A percentile compares a stretch with the other conserved stretches of the same genome.
Evolutionary conservation across 2,329 filamentous ascomycete genomes (phyloP).

Genomic region (Neospermospora avenae): DNA sequence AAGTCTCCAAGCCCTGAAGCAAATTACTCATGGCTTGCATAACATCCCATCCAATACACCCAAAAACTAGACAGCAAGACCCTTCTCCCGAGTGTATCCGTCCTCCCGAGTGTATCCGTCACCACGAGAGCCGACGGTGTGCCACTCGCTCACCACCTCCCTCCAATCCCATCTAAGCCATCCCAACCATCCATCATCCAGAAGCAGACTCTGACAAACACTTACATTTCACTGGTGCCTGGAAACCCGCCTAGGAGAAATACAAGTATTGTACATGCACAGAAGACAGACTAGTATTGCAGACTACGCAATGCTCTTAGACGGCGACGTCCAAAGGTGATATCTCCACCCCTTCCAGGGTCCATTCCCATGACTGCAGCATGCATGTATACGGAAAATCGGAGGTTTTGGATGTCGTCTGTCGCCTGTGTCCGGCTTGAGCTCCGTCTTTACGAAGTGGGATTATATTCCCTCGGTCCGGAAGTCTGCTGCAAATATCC

Average conservation of each 20-base stretch:
- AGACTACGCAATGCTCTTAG: not conserved
- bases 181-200: not conserved
- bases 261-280: not conserved
- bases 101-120: not conserved
- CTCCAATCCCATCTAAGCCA: not conserved
- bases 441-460: not conserved
- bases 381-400: not conserved
- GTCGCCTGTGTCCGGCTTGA: not conserved
- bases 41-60: not conserved
- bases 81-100: not conserved
- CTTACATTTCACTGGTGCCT: not conserved
- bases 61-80: not conserved
- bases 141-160: not conserved
- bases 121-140: not conserved
- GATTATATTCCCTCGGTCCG: not conserved
- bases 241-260: not conserved
- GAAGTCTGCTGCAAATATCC: no score
- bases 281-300: not conserved
- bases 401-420: not conserved
- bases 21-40: conserved; percentile 8
- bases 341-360: not conserved
- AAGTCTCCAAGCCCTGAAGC: not conserved
- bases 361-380: conserved; percentile 1
- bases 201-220: not conserved
- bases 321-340: not conserved